Evolutionary conservation across 1,284 basidiomycete species (phyloP), one percentile per base, ranked within the genome.

Genomic region (Ganoderma sp.): DNA sequence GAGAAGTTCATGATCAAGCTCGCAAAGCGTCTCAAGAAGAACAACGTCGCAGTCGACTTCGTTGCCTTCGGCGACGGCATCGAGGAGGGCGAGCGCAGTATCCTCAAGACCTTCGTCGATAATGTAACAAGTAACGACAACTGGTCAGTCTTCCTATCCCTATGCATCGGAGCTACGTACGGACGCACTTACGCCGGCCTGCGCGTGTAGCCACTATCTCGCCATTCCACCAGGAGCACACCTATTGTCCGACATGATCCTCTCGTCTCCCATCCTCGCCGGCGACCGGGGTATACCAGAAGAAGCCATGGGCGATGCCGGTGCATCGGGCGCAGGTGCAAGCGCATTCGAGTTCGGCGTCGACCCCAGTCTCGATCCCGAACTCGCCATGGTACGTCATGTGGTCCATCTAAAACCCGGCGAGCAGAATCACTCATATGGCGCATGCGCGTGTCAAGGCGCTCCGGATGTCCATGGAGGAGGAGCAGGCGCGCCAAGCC

Each of bases 11-110:
- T 97, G 85, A 84, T 94, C 73, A 91, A 90, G 79, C 88, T 99
- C 19, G 97, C 96, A 28, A 98, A 97, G 85, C 97, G 96, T 80
- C 85, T 99, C 74, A 98, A 98, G 85, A 99, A 99, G 91, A 99
- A 99, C 81, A 99, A 99, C 76, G 96, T 99, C 52, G 94, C 96
- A 0, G 88, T 99, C 15, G 97, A 99, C 81, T 85, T 99, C 67
- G 84, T 99, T 50, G 90, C 88, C 19, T 99, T 91, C 74, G 89
- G 92, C 0, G 89, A 90, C 73, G 89, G 87, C 6, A 88, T 92
- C 63, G 90, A 91, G 75, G 87, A 89, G 69, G 85, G 85, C 34
- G 89, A 87, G 67, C 84, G 85, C 67, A 84, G 83, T 14, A 87
- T 93, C 66, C 84, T 96, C 62, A 86, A 84, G 76, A 85, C 89